phyloP scores from a whole-genome alignment of 129 eudicot genomes.

The Saposhnikovia divaricata region DNA sequence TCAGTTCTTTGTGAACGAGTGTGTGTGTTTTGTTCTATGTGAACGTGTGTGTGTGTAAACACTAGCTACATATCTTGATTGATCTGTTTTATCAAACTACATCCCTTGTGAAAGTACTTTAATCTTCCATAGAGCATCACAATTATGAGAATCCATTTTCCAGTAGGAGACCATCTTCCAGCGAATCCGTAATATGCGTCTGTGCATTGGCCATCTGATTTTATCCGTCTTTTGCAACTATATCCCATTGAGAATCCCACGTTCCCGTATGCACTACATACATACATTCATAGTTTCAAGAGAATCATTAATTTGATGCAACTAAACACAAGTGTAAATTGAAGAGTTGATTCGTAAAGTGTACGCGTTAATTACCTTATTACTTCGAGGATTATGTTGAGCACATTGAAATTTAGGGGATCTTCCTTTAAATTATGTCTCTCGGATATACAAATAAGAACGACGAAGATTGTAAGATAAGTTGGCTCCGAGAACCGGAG shows the following conservation, averaged over 20 bases:
- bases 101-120: constrained; percentile 16
- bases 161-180: constrained; percentile 17
- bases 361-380: constrained; percentile 40
- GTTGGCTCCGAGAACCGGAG: constrained; percentile 18
- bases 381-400: constrained; percentile 67
- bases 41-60: no score
- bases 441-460: constrained; percentile 68
- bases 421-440: constrained; percentile 53
- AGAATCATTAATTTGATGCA: no score
- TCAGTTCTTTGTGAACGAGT: no score
- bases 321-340: not conserved
- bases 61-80: no score
- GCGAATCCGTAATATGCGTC: constrained; percentile 16
- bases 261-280: constrained; percentile 18
- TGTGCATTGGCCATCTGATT: constrained; percentile 4
- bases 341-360: no score
- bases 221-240: constrained; percentile 16
- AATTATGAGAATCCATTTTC: constrained; percentile 15
- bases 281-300: not conserved
- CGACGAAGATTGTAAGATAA: constrained; percentile 46
- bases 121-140: constrained; percentile 27
- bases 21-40: no score
- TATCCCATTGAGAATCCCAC: constrained; percentile 24
- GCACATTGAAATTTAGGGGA: constrained; percentile 74
- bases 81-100: no score